Percentiles rank a stretch among this genome's conserved stretches.
Conservation (phyloP, 1,284 basidiomycete species). For the Moniliophthora roreri region DNA sequence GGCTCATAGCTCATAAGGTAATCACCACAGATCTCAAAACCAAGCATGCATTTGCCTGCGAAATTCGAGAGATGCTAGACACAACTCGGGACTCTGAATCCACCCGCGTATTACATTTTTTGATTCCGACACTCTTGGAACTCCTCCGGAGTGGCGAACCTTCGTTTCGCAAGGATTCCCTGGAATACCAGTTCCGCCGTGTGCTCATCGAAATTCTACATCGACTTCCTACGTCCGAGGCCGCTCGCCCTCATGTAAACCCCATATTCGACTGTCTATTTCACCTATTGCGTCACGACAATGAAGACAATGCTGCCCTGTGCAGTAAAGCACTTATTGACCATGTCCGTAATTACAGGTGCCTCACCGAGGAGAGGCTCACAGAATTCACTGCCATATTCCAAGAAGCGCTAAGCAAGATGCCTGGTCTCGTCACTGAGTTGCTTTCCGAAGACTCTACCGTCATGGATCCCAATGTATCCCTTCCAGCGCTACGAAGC, state of each 20-base stretch:
- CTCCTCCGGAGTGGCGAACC: conserved; percentile 79
- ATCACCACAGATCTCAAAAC: conserved; percentile 58
- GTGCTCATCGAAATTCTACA: conserved; percentile 87
- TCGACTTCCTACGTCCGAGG: conserved; percentile 84
- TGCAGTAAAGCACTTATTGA: conserved; percentile 95
- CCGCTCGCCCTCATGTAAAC: conserved; percentile 69
- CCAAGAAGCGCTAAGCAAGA: conserved; percentile 77
- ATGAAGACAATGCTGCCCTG: conserved; percentile 93
- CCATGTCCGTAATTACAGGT: conserved; percentile 65
- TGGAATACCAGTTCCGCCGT: conserved; percentile 87
- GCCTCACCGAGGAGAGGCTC: conserved; percentile 78
- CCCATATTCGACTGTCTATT: conserved; percentile 80
- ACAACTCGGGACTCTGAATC: conserved; percentile 82
- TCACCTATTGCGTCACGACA: conserved; percentile 85
- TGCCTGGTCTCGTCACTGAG: conserved; percentile 75
- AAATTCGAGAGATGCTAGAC: conserved; percentile 88
- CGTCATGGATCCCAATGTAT: conserved; percentile 51
- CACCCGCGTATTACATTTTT: conserved; percentile 65
- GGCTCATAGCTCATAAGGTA: neutral
- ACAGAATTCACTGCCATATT: conserved; percentile 81
- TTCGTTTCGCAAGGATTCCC: conserved; percentile 74
- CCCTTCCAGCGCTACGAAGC: conserved; percentile 76
- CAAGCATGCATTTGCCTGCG: conserved; percentile 70
- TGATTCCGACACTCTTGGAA: conserved; percentile 81
- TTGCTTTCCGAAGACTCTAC: conserved; percentile 70